Evolutionary conservation across 306 rosid species (phyloP).

Genomic region (Dryas drummondii): DNA sequence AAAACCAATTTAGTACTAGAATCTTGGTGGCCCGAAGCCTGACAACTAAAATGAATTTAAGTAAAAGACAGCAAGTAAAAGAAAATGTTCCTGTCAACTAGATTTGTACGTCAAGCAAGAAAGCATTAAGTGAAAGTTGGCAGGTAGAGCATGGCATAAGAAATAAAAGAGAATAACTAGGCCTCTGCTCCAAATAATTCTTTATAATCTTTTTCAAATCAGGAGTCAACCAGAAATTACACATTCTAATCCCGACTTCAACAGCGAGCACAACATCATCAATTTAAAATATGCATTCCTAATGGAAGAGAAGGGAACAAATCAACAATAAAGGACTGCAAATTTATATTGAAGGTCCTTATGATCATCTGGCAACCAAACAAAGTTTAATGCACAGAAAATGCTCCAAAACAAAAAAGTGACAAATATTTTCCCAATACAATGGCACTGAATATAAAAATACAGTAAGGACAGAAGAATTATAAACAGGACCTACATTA

Average conservation of each 20-base stretch:
- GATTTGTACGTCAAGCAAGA: not conserved
- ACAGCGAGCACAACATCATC: not conserved
- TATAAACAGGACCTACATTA: not conserved
- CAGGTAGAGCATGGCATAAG: no score
- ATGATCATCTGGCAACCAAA: no score
- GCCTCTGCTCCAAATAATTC: no score
- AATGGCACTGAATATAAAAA: not conserved
- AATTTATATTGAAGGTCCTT: no score
- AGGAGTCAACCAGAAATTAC: not conserved
- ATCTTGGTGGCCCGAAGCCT: not conserved
- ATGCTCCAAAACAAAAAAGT: not conserved
- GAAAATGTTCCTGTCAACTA: not conserved
- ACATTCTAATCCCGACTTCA: not conserved
- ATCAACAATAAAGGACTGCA: not conserved
- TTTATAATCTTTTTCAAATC: not conserved
- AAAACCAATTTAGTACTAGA: not conserved
- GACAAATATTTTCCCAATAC: not conserved
- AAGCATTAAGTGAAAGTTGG: not conserved
- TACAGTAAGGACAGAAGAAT: not conserved
- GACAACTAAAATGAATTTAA: no score
- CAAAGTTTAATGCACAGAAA: no score
- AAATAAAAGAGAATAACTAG: no score
- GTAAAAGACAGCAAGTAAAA: no score
- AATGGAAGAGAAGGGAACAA: not conserved
- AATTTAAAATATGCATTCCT: not conserved